A percentile compares a stretch with the other conserved stretches of the same genome.
Evolutionary conservation across 371 early-diverging fungal species (phyloP).

Genomic region (Circinella minor): DNA sequence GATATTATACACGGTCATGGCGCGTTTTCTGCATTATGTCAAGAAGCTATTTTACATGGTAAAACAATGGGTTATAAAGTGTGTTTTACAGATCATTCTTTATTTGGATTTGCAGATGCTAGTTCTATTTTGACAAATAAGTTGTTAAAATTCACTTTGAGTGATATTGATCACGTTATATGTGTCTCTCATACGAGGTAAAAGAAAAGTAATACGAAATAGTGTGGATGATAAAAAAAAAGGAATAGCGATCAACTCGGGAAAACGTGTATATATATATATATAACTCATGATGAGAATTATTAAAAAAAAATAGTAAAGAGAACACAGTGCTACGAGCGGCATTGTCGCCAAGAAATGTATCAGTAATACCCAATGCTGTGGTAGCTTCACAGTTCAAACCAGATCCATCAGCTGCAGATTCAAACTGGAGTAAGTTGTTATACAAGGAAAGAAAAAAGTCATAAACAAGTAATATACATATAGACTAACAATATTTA

Average conservation of each 20-base stretch:
- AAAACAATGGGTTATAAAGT: constrained; percentile 95
- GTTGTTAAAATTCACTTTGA: constrained; percentile 91
- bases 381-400: constrained; percentile 90
- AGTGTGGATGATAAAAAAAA: neutral
- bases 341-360: constrained; percentile 84
- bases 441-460: neutral
- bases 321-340: constrained; percentile 97
- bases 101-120: constrained; percentile 97
- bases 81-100: constrained; percentile 98
- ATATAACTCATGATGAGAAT: neutral
- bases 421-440: constrained; percentile 77
- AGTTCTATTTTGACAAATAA: constrained; percentile 95
- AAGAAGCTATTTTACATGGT: constrained; percentile 97
- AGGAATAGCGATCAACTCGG: too few species aligned
- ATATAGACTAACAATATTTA: constrained; percentile 24
- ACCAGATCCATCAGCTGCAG: constrained; percentile 82
- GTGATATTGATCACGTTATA: constrained; percentile 95
- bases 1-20: constrained; percentile 98
- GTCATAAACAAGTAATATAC: neutral
- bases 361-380: constrained; percentile 99
- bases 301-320: constrained; percentile 63
- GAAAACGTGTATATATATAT: neutral
- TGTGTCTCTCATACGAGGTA: constrained; percentile 98
- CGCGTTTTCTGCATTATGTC: constrained; percentile 93
- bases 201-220: neutral